phyloP scores from a whole-genome alignment of 2,329 filamentous ascomycete genomes.

The Nakataea oryzae region DNA sequence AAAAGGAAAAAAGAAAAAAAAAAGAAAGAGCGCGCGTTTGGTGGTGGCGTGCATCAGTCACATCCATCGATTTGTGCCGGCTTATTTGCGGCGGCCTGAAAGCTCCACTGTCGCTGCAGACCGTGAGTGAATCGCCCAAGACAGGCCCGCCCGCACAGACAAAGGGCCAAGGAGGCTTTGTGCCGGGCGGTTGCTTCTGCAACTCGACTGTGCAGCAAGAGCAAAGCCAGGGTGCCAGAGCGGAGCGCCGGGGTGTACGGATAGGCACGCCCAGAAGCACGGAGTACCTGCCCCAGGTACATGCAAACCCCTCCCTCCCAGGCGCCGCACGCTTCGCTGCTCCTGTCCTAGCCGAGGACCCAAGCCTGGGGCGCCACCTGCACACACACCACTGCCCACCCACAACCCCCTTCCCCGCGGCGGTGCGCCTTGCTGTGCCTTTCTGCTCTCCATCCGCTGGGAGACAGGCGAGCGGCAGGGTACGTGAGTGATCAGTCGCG shows the following conservation, averaged over 20 bases:
- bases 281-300: neutral
- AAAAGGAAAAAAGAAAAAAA: no score
- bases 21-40: neutral
- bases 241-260: neutral
- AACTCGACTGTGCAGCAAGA: neutral
- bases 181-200: neutral
- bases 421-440: neutral
- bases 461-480: no score
- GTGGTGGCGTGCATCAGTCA: neutral
- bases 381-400: neutral
- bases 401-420: neutral
- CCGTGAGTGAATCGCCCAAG: neutral
- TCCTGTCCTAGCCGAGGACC: neutral
- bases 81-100: neutral
- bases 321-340: no score
- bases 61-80: neutral
- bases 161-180: neutral
- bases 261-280: neutral
- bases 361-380: neutral
- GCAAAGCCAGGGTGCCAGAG: neutral
- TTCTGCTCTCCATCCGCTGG: neutral
- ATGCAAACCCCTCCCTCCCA: neutral
- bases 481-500: neutral
- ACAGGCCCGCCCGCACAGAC: neutral
- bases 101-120: conserved; percentile 3